Conservation (phyloP, 139 green algal species). For the Coccomyxa sp. region DNA sequence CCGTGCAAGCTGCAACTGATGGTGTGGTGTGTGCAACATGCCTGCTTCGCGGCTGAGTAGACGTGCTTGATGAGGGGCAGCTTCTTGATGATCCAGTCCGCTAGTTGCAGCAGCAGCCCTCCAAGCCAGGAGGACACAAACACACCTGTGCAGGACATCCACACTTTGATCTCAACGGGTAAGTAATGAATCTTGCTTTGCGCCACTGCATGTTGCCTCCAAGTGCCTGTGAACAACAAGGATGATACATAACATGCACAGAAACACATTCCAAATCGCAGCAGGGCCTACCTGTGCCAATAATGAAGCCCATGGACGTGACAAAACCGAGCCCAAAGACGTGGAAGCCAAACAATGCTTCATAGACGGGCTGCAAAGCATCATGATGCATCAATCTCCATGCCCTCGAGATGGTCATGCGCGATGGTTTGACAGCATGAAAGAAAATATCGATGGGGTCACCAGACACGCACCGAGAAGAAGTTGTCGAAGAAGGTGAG, state of each 20-base stretch:
- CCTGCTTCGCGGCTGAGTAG: constrained; percentile 93
- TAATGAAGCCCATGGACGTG: constrained; percentile 85
- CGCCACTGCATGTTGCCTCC: too few species aligned
- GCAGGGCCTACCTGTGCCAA: constrained; percentile 38
- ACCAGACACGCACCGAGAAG: constrained; percentile 55
- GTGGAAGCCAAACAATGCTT: constrained; percentile 79
- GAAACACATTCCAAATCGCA: too few species aligned
- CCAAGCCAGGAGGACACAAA: constrained; percentile 80
- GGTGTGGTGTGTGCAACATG: constrained; percentile 1
- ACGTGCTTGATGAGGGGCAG: constrained; percentile 92
- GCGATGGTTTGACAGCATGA: background rate
- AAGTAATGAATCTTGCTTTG: too few species aligned
- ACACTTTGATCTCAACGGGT: too few species aligned
- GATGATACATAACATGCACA: too few species aligned
- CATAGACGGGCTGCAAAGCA: constrained; percentile 63
- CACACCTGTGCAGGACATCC: constrained; percentile 30
- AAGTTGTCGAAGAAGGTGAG: constrained; percentile 91
- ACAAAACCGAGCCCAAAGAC: constrained; percentile 90
- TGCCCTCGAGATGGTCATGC: background rate
- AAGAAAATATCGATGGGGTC: background rate
- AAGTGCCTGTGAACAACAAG: too few species aligned
- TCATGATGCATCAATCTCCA: background rate
- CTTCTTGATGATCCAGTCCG: constrained; percentile 89
- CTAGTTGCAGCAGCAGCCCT: constrained; percentile 64
- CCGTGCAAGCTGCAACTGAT: too few species aligned